A percentile compares a stretch with the other conserved stretches of the same genome.
Evolutionary conservation across 129 eudicot species (phyloP).

Genomic region (Daucus carota): DNA sequence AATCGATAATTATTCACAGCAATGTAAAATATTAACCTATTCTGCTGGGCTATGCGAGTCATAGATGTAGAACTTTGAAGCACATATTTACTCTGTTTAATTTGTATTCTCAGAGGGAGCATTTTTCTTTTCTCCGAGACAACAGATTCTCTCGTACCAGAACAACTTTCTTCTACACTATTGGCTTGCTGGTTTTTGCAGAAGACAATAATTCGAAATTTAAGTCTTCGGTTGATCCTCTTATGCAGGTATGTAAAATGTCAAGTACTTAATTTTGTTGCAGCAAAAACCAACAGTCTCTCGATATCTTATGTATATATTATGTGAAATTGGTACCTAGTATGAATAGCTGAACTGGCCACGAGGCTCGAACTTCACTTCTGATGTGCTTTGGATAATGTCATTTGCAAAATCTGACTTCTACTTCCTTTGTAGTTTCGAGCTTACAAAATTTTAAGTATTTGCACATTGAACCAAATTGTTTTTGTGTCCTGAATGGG

Average conservation of each 20-base stretch:
- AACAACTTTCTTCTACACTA: slow-evolving; percentile 21
- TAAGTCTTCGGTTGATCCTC: slow-evolving; percentile 20
- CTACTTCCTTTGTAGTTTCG: background rate
- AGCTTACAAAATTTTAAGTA: background rate
- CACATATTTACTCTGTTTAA: background rate
- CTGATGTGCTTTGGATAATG: background rate
- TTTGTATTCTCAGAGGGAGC: slow-evolving; percentile 18
- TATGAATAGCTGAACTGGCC: background rate
- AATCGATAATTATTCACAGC: slow-evolving; percentile 13
- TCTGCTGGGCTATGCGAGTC: background rate
- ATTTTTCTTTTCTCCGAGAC: slow-evolving; percentile 18
- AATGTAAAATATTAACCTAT: slow-evolving; percentile 13
- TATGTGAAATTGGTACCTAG: background rate
- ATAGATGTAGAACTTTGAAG: background rate
- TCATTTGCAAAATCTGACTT: background rate
- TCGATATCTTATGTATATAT: background rate
- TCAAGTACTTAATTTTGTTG: background rate
- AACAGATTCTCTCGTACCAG: slow-evolving; percentile 14
- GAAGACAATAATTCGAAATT: slow-evolving; percentile 22
- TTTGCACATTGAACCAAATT: background rate
- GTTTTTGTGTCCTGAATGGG: background rate
- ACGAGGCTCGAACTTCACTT: background rate
- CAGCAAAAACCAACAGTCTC: background rate
- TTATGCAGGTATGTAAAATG: slow-evolving; percentile 21
- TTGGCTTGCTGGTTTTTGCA: slow-evolving; percentile 19